Conservation (phyloP, 495 filamentous ascomycete species). For the Astrothelium macrocarpum region DNA sequence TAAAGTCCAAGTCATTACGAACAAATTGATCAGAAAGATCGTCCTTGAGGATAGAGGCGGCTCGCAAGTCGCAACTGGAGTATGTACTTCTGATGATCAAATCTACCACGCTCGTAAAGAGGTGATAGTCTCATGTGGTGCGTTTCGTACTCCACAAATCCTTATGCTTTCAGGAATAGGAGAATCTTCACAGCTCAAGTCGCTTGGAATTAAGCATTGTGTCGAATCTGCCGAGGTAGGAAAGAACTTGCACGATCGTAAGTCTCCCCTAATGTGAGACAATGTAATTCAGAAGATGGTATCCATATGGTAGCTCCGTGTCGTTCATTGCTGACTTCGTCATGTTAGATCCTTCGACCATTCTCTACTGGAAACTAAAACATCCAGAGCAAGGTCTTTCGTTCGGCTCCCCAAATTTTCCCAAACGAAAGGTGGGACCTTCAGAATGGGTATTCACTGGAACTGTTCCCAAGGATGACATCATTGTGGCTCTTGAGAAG, state of each 20-base stretch:
- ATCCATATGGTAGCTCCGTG: too few species aligned
- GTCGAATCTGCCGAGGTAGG: background rate
- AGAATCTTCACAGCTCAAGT: conserved; percentile 18
- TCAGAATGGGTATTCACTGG: background rate
- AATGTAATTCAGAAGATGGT: too few species aligned
- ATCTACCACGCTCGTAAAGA: conserved; percentile 14
- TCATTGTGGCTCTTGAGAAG: background rate
- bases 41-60: background rate
- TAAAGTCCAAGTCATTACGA: background rate
- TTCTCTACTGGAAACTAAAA: conserved; percentile 32
- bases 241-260: background rate
- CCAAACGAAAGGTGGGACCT: conserved; percentile 24
- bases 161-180: conserved; percentile 35
- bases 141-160: conserved; percentile 25
- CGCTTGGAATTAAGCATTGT: conserved; percentile 12
- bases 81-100: background rate
- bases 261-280: background rate
- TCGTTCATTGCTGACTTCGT: background rate
- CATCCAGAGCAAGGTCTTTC: conserved; percentile 31
- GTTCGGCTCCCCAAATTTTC: conserved; percentile 28
- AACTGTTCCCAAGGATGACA: background rate
- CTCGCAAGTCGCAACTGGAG: background rate
- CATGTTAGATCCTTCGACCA: background rate
- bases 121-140: conserved; percentile 26
- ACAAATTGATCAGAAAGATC: background rate